Percentiles rank a stretch among this genome's conserved stretches.
phyloP scores from a whole-genome alignment of 306 rosid genomes.

The Lithocarpus polystachyus region DNA sequence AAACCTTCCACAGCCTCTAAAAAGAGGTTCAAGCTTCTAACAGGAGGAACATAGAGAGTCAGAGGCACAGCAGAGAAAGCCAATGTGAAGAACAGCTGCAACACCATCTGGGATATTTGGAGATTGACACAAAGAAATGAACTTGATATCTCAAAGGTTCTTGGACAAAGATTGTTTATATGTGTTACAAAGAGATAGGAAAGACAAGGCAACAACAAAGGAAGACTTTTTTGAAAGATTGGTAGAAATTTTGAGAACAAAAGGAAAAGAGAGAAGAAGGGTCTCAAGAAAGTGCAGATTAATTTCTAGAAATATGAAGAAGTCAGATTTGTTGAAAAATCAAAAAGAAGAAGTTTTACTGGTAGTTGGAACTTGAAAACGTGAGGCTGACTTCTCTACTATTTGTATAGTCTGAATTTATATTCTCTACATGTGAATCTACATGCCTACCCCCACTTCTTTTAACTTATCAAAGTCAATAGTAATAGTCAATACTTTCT shows the following conservation, averaged over 20 bases:
- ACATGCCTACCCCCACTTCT: too few species aligned
- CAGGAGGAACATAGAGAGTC: constrained; percentile 77
- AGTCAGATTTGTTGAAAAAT: background rate
- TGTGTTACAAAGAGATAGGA: background rate
- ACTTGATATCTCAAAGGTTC: background rate
- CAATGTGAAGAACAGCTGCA: constrained; percentile 66
- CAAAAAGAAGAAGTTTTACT: background rate
- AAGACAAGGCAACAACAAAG: background rate
- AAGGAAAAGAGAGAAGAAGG: background rate
- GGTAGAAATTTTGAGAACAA: background rate
- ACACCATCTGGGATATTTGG: constrained; percentile 14
- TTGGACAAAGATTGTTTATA: background rate
- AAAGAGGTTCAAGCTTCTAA: constrained; percentile 69
- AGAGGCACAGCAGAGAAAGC: constrained; percentile 79
- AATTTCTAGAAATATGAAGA: constrained; percentile 10
- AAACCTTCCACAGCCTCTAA: constrained; percentile 66
- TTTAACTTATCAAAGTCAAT: too few species aligned
- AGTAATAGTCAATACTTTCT: too few species aligned
- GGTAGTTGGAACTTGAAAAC: background rate
- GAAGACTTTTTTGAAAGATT: background rate
- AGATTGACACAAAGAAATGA: background rate
- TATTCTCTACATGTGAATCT: too few species aligned
- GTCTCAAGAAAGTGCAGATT: background rate
- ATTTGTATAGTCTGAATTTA: too few species aligned
- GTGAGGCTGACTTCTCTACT: background rate